Base-by-base conservation (phyloP, 495 filamentous ascomycete species). In the Parmelia sp. region DNA sequence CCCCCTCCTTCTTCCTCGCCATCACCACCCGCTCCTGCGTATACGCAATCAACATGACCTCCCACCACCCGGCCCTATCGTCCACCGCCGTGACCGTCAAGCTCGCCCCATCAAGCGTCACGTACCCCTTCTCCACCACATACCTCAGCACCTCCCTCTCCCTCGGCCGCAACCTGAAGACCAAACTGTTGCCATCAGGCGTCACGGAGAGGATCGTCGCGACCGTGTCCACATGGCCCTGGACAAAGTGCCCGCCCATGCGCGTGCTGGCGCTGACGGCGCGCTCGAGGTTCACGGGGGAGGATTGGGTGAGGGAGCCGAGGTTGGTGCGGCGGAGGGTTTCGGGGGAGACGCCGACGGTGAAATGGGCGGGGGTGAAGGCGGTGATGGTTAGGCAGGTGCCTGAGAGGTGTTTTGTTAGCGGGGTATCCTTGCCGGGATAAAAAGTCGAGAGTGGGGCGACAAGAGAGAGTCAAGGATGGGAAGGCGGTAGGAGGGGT, bases 41-140 rank as follows among this genome's bases (percentile, higher is more conserved):
- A 71, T 99, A 99, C n/a, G 90, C 85, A 74, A 99, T 96, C 53
- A 99, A 78, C 95, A 99, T 99, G 14, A 99, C 88, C 83, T 97
- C 94, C 85, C 89, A 97, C 86, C 89, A 97, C 73, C 59, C 66
- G 37, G 61, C 61, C 37, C 68, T 77, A 42, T 89, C 89, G 70
- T 91, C 77, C 3, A 97, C 94, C 68, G 80, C 76, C 9, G 92
- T 96, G 2, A 99, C 83, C 0, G 95, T 99, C 79, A 99, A 76
- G 71, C 92, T 96, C 37, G 94, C 91, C n/a, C 95, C 95, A 74
- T 99, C 95, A 53, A 99, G 81, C 49, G 91, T 90, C 37, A 99
- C 85, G 74, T 91, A 99, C 25, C 95, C 95, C 82, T 99, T 99
- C 80, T 94, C 89, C 4, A 99, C 92, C 27, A 99, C 81, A 71